Evolutionary conservation across 345 rosid species (phyloP), one percentile per base, ranked within the genome.

Genomic region (Euphorbia lathyris): DNA sequence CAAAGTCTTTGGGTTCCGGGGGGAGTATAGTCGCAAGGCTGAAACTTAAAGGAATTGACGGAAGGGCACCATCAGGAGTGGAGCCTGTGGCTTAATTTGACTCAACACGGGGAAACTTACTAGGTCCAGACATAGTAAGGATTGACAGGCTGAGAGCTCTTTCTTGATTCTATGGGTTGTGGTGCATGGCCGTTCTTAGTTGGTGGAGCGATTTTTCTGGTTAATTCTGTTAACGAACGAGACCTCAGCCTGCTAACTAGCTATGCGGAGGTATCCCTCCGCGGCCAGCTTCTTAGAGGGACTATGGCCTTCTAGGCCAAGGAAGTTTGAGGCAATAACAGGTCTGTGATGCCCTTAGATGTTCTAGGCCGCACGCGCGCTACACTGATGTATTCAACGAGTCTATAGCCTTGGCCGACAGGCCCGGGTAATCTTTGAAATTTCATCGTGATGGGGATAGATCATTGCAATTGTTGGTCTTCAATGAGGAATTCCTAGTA

Each of bases 351-450:
- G 72, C 73, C 74, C 74, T 63, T 71, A 71, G 74, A 71, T 71
- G 67, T 63, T 71, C 68, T 71, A 62, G 74, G 74, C 74, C 63
- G 74, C 74, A 71, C 74, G 74, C 74, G 68, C 74, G 74, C 74
- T 71, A 71, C 74, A 71, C 74, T 30, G 40, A 58, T 58, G 63
- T 14, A 27, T 16, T 58, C 63, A 30, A 27, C 63, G 38, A 26
- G 40, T 58, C 30, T 30, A 26, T 30, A 58, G 38, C 36, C 40
- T 27, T 27, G 36, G 63, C 63, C 63, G 63, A 51, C 56, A 51
- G 56, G 56, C 56, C 56, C 56, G 51, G 51, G 51, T 45, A 45
- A 45, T 45, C 51, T 45, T 45, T 45, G 51, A 45, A 45, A 45
- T 45, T 45, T 45, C 51, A 45, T 45, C 51, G 51, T 45, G 51